phyloP scores from a whole-genome alignment of 768 basidiomycete species.

The Russula griseocarnosa region DNA sequence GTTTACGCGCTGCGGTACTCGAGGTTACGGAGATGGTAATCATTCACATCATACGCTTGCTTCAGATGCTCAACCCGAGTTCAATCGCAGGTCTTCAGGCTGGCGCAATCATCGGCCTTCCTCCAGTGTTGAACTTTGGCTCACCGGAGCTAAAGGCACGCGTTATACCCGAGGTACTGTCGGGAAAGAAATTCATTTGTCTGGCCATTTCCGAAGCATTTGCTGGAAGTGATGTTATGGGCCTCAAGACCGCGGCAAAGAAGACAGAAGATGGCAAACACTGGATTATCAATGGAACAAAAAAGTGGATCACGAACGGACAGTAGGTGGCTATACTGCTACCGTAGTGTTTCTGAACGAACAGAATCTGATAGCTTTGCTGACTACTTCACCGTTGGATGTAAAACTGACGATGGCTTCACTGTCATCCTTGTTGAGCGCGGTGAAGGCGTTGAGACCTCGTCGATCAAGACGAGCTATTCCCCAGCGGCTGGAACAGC shows the following conservation, averaged over 20 bases:
- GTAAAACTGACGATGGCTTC: conserved; percentile 69
- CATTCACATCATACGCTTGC: not conserved
- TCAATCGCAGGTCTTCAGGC: conserved; percentile 52
- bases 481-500: conserved; percentile 84
- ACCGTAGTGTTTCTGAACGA: conserved; percentile 2
- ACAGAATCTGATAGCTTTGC: conserved; percentile 37
- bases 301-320: conserved; percentile 87
- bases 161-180: conserved; percentile 58
- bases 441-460: conserved; percentile 77
- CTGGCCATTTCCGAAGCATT: conserved; percentile 88
- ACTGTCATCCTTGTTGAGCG: conserved; percentile 86
- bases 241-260: conserved; percentile 70
- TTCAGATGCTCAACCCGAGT: conserved; percentile 3
- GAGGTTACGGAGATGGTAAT: conserved; percentile 76
- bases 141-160: conserved; percentile 52
- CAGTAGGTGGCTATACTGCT: conserved; percentile 37
- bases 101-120: conserved; percentile 79
- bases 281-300: conserved; percentile 82
- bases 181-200: conserved; percentile 78
- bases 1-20: conserved; percentile 49
- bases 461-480: conserved; percentile 86
- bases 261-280: conserved; percentile 79
- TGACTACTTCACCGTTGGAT: conserved; percentile 64
- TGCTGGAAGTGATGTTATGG: conserved; percentile 81
- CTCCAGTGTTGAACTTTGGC: conserved; percentile 82